These are phyloP conservation scores for Collybiopsis confluens DNA, from an alignment of 768 basidiomycete species.

Conservation along the genomic window DNA sequence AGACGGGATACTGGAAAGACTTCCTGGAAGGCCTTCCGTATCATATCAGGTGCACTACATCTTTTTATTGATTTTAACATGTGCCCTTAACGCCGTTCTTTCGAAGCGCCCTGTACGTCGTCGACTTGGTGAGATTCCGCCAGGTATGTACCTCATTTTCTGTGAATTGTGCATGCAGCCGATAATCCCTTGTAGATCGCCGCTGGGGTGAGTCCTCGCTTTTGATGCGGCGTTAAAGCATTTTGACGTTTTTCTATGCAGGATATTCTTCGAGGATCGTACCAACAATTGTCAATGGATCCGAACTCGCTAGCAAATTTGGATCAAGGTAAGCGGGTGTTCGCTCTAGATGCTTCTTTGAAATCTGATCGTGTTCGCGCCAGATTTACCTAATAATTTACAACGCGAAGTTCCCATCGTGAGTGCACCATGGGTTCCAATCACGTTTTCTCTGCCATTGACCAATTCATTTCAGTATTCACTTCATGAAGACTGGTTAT, in stretches of 20 bases:
- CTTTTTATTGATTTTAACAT: background rate
- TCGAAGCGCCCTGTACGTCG: slow-evolving; percentile 85
- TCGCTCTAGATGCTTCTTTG: background rate
- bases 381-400: slow-evolving; percentile 94
- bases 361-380: background rate
- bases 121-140: slow-evolving; percentile 93
- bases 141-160: slow-evolving; percentile 48
- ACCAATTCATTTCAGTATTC: slow-evolving; percentile 60
- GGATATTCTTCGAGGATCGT: slow-evolving; percentile 89
- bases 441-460: slow-evolving; percentile 3
- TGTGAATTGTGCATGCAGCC: background rate
- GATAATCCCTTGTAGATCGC: slow-evolving; percentile 32
- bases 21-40: slow-evolving; percentile 82
- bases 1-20: slow-evolving; percentile 93
- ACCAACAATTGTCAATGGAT: slow-evolving; percentile 91
- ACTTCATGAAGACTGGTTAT: slow-evolving; percentile 90
- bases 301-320: slow-evolving; percentile 92
- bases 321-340: slow-evolving; percentile 71
- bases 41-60: slow-evolving; percentile 75
- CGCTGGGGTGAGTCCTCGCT: slow-evolving; percentile 43
- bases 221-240: no score
- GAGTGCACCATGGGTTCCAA: slow-evolving; percentile 25
- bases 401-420: slow-evolving; percentile 92
- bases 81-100: slow-evolving; percentile 11
- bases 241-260: slow-evolving; percentile 17